phyloP scores from a whole-genome alignment of 805 yeast species.

The Babjeviella inositovora region DNA sequence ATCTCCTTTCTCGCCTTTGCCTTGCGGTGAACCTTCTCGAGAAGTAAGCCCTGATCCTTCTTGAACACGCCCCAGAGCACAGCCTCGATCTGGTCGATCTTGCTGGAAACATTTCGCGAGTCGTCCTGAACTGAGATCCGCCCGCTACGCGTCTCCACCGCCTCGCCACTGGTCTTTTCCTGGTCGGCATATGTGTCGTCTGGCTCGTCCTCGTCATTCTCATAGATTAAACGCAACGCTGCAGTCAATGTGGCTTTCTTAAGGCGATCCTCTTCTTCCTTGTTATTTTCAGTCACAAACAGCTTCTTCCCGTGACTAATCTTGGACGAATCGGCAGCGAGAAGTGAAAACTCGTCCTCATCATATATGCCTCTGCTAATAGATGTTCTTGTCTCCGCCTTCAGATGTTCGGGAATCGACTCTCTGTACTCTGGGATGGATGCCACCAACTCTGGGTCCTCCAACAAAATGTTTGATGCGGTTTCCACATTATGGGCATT shows the following conservation, averaged over 20 bases:
- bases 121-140: slow-evolving; percentile 6
- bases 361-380: slow-evolving; percentile 10
- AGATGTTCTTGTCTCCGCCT: slow-evolving; percentile 1
- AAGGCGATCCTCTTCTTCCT: slow-evolving; percentile 16
- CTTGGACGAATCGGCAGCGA: slow-evolving; percentile 8
- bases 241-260: slow-evolving; percentile 39
- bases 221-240: slow-evolving; percentile 49
- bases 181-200: slow-evolving; percentile 65
- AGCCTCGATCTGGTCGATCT: slow-evolving; percentile 30
- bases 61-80: slow-evolving; percentile 40
- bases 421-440: slow-evolving; percentile 12
- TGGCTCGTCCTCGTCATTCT: slow-evolving; percentile 71
- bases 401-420: slow-evolving; percentile 1
- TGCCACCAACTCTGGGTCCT: slow-evolving; percentile 31
- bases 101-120: slow-evolving; percentile 2
- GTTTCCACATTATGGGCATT: slow-evolving; percentile 35
- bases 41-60: slow-evolving; percentile 23
- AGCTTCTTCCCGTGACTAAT: slow-evolving; percentile 17
- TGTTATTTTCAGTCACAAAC: slow-evolving; percentile 4
- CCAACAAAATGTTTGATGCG: slow-evolving; percentile 44
- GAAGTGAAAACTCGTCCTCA: slow-evolving; percentile 13
- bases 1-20: slow-evolving; percentile 32
- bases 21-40: slow-evolving; percentile 33
- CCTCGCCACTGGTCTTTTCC: slow-evolving; percentile 21
- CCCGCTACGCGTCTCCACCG: slow-evolving; percentile 9